Conservation (phyloP, 768 basidiomycete genomes). For the Favolaschia claudopus region DNA sequence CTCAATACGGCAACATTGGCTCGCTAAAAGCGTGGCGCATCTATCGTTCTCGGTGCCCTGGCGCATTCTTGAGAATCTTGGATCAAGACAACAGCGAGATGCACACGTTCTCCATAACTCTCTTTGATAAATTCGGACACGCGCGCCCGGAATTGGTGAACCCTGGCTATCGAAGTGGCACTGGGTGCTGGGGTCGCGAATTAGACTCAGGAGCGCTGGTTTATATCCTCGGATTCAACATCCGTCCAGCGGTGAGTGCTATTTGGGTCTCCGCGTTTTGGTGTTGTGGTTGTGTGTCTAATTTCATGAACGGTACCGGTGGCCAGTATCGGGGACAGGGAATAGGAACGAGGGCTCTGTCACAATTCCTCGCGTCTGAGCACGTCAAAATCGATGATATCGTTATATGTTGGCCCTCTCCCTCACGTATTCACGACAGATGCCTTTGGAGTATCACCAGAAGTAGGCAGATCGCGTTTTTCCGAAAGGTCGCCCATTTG, state of each 20-base stretch:
- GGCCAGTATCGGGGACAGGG: constrained; percentile 2
- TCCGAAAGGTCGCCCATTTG: constrained; percentile 13
- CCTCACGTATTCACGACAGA: background rate
- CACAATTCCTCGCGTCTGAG: background rate
- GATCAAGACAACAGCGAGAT: background rate
- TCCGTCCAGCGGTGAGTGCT: background rate
- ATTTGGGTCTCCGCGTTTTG: background rate
- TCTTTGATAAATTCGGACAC: background rate
- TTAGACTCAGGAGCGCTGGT: background rate
- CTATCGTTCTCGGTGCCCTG: background rate
- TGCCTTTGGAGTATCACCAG: background rate
- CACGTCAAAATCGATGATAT: background rate
- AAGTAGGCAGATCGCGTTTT: constrained; percentile 18
- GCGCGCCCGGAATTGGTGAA: background rate
- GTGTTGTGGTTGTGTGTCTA: too few relatives aligned
- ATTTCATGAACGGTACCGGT: too few relatives aligned
- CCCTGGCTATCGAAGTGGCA: constrained; percentile 1
- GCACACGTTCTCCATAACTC: background rate
- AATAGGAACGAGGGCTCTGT: background rate
- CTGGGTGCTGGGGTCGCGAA: background rate
- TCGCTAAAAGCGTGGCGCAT: background rate
- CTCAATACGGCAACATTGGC: background rate
- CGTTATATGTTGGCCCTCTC: background rate
- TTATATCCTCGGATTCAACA: background rate
- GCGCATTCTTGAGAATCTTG: background rate